A percentile compares a stretch with the other conserved stretches of the same genome.
These are phyloP conservation scores for Auricularia sp. DNA, from an alignment of 768 basidiomycete genomes.

Conservation along the genomic window DNA sequence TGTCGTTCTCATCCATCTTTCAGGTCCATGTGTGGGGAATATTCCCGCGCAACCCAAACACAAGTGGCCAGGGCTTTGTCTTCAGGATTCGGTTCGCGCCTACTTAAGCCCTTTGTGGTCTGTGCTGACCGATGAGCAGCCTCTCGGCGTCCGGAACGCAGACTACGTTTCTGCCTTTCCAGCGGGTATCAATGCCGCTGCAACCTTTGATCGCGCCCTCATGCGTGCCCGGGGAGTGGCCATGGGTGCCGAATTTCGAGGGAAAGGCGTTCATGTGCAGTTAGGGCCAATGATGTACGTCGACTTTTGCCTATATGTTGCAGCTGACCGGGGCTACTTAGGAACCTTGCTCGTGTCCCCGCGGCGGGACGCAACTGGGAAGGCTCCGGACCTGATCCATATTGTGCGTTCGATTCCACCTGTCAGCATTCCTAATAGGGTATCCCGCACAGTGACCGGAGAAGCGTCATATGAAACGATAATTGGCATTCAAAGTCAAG, in stretches of 20 bases:
- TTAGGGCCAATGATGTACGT: slow-evolving; percentile 83
- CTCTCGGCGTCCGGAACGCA: slow-evolving; percentile 68
- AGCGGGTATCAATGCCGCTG: slow-evolving; percentile 70
- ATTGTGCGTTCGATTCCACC: slow-evolving; percentile 16
- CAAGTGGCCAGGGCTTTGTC: slow-evolving; percentile 57
- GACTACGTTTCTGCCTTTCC: slow-evolving; percentile 75
- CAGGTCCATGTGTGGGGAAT: slow-evolving; percentile 57
- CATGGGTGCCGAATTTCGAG: slow-evolving; percentile 77
- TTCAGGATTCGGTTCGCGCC: slow-evolving; percentile 37
- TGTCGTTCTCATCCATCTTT: neutral
- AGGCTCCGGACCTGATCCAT: slow-evolving; percentile 87
- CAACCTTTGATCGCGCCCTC: slow-evolving; percentile 42
- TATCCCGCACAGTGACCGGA: slow-evolving; percentile 52
- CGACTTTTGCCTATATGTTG: too few relatives aligned
- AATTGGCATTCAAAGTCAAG: slow-evolving; percentile 64
- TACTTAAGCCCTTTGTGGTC: neutral
- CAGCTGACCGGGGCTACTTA: neutral
- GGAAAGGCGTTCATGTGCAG: slow-evolving; percentile 76
- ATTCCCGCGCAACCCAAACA: slow-evolving; percentile 40
- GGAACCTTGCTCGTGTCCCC: slow-evolving; percentile 30
- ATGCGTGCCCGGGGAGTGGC: slow-evolving; percentile 66
- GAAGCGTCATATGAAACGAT: slow-evolving; percentile 71
- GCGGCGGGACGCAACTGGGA: slow-evolving; percentile 87
- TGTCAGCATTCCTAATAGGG: slow-evolving; percentile 17
- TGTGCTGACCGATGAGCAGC: slow-evolving; percentile 45